Evolutionary conservation across 2,329 filamentous ascomycete genomes (phyloP), one percentile per base, ranked within the genome.

Genomic region (Penicillium aurantiogriseum): DNA sequence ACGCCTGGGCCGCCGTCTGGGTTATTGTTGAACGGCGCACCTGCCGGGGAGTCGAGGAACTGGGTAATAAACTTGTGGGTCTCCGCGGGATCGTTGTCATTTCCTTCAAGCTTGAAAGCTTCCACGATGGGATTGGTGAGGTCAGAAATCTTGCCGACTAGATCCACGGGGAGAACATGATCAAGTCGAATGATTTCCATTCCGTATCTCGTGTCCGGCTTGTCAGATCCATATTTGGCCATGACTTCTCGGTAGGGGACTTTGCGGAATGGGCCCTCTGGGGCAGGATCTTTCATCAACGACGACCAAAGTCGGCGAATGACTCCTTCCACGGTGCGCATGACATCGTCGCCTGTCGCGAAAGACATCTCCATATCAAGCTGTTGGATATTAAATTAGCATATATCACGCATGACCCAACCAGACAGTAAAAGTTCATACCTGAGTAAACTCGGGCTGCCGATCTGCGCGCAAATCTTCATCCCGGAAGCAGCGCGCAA

Each of bases 361-460:
- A 96, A 99, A 0, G 90, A 85, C 88, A 96, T 94, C 73, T 99
- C 94, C 66, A 99, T 75, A 83, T 99, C 94, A 51, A 97, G 83
- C 86, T 94, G 17, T 19, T 19, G 17, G 2, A 66, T 15, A 52
- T 38, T 36, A 10, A n/a, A 42, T 46, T 19, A 53, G 54, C 33
- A 46, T 25, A 15, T 35, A 19, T 27, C 3, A 17, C 42, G 29
- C 17, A 48, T 38, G 8, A 17, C 36, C 7, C 23, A 47, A 29
- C 25, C 8, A 23, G 47, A 9, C 8, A 21, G 13, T 7, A 13
- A 13, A 11, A 31, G 5, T 39, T 59, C 71, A 67, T 74, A 90
- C 88, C 80, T 96, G 92, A 1, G 94, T 97, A 70, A 99, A 99
- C 71, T 99, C 94, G 0, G 94, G 95, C 70, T 99, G 94, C 40